phyloP scores from a whole-genome alignment of 306 rosid species.

The Carpinus viminea region DNA sequence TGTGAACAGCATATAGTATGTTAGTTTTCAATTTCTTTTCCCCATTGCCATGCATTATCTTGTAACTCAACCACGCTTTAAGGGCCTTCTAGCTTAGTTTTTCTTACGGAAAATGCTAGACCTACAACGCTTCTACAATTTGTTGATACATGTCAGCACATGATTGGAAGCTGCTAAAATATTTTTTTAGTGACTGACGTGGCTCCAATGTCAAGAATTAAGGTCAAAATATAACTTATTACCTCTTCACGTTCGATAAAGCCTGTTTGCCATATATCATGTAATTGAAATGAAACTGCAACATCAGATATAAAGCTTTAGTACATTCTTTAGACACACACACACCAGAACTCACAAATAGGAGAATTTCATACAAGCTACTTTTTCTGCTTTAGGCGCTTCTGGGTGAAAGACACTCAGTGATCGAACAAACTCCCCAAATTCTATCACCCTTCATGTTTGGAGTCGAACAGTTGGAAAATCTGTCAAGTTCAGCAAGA shows the following conservation, averaged over 20 bases:
- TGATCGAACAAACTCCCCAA: slow-evolving; percentile 55
- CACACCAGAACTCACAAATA: background rate
- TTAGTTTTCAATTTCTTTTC: background rate
- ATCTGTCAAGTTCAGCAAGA: slow-evolving; percentile 29
- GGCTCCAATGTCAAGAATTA: background rate
- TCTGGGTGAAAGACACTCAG: slow-evolving; percentile 61
- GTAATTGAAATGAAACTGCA: slow-evolving; percentile 59
- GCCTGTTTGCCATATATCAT: slow-evolving; percentile 51
- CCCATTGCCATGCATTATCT: too few species aligned
- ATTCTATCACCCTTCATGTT: slow-evolving; percentile 57
- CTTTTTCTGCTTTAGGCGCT: slow-evolving; percentile 50
- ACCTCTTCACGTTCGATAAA: slow-evolving; percentile 58
- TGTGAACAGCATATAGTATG: background rate
- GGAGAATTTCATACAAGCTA: slow-evolving; percentile 38
- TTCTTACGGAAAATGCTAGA: too few species aligned
- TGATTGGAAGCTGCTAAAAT: too few species aligned
- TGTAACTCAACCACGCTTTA: too few species aligned
- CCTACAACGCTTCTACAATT: too few species aligned
- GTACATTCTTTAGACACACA: background rate
- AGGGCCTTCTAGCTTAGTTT: too few species aligned
- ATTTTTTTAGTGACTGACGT: too few species aligned
- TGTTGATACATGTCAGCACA: too few species aligned
- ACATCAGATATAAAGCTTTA: slow-evolving; percentile 19
- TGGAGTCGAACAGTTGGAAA: slow-evolving; percentile 49
- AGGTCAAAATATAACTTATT: background rate